Conservation (phyloP, 495 filamentous ascomycete species). For the Hypoxylon trugodes region DNA sequence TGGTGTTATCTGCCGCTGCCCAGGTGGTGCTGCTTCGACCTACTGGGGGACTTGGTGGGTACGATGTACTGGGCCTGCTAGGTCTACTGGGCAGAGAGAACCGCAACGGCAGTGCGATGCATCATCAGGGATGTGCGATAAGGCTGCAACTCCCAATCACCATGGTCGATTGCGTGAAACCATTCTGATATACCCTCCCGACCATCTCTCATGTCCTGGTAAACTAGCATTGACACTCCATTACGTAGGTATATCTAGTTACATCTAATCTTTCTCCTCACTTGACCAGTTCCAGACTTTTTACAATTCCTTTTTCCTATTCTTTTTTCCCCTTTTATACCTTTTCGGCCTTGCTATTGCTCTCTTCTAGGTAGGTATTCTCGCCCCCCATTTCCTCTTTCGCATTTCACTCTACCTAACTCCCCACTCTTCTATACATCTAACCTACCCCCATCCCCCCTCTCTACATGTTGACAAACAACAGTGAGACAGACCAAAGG, state of each 20-base stretch:
- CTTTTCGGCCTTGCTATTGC: constrained; percentile 6
- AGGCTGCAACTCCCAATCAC: constrained; percentile 47
- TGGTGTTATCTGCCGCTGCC: constrained; percentile 47
- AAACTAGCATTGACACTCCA: constrained; percentile 1
- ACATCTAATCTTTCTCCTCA: constrained; percentile 28
- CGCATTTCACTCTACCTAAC: background rate
- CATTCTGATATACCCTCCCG: constrained; percentile 38
- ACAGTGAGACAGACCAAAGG: constrained; percentile 7
- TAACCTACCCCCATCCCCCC: constrained; percentile 8
- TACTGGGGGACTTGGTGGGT: constrained; percentile 22
- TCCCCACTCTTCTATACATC: constrained; percentile 4
- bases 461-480: constrained; percentile 18
- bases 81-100: no score
- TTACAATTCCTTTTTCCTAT: constrained; percentile 2
- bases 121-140: constrained; percentile 50
- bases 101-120: constrained; percentile 22
- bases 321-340: background rate
- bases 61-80: constrained; percentile 1
- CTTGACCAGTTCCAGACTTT: constrained; percentile 16
- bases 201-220: constrained; percentile 10
- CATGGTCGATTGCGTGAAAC: constrained; percentile 38
- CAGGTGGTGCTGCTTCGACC: constrained; percentile 12
- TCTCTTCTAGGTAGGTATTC: constrained; percentile 10
- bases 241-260: constrained; percentile 28
- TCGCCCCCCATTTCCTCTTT: background rate